Conservation (phyloP, 192 early-diverging fungal species). For the Funneliformis geosporum region DNA sequence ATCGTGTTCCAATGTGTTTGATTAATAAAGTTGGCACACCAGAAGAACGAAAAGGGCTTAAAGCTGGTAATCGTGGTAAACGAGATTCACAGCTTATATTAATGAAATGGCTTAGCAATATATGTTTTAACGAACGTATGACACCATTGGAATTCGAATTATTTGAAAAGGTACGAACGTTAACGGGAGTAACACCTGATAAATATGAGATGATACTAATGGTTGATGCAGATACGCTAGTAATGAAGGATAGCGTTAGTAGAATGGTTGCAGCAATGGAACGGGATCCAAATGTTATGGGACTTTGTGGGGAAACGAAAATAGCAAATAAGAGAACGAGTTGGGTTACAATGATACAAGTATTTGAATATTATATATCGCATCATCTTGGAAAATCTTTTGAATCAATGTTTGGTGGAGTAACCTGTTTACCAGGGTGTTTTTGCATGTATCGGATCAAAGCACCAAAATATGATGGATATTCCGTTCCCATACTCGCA, state of each 20-base stretch:
- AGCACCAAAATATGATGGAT: conserved; percentile 65
- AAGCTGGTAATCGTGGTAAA: conserved; percentile 92
- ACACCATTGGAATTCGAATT: conserved; percentile 89
- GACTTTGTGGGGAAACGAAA: conserved; percentile 95
- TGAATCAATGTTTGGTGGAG: conserved; percentile 95
- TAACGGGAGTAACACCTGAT: conserved; percentile 88
- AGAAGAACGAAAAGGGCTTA: conserved; percentile 61
- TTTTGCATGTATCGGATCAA: conserved; percentile 99
- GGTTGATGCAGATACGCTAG: conserved; percentile 93
- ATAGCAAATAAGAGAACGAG: conserved; percentile 89
- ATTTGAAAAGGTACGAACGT: conserved; percentile 77
- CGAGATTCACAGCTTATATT: conserved; percentile 96
- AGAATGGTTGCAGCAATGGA: conserved; percentile 91
- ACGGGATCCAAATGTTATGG: conserved; percentile 91
- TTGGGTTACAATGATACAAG: conserved; percentile 89
- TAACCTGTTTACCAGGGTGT: conserved; percentile 95
- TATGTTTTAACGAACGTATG: conserved; percentile 84
- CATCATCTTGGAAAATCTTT: conserved; percentile 95
- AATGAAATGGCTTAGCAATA: conserved; percentile 89
- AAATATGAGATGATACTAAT: conserved; percentile 75
- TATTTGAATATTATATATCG: conserved; percentile 98
- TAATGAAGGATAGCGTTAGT: conserved; percentile 73
- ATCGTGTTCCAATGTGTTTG: conserved; percentile 64
- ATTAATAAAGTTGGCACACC: conserved; percentile 76
- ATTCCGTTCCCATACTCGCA: conserved; percentile 80